Conservation (phyloP, 345 rosid species). For the Pistacia vera region DNA sequence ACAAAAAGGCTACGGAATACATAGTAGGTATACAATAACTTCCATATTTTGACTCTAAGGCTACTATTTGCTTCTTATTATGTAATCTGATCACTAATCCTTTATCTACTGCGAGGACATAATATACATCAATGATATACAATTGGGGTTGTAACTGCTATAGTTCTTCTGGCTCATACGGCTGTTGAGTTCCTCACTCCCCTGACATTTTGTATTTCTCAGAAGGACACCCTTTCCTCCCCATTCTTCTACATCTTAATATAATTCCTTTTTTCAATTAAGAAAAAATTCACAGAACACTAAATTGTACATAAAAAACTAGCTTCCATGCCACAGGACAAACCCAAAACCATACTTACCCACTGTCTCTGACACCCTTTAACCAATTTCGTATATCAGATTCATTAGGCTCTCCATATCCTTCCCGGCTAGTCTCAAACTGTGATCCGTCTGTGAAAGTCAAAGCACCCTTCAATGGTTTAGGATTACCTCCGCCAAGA, state of each 20-base stretch:
- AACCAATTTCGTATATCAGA: conserved; percentile 87
- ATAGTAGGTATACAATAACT: not conserved
- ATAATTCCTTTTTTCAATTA: not conserved
- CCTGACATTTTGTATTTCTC: not conserved
- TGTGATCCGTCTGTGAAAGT: conserved; percentile 69
- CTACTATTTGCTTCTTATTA: not conserved
- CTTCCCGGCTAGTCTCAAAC: conserved; percentile 58
- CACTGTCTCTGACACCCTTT: conserved; percentile 95
- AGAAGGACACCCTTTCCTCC: not conserved
- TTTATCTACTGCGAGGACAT: not conserved
- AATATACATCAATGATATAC: not conserved
- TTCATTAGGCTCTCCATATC: conserved; percentile 66
- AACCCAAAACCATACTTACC: conserved; percentile 53
- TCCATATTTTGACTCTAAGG: no score
- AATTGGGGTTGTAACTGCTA: not conserved
- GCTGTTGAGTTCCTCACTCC: no score
- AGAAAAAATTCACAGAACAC: not conserved
- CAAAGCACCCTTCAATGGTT: conserved; percentile 56
- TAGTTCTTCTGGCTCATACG: no score
- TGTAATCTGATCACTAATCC: not conserved
- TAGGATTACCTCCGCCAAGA: conserved; percentile 77
- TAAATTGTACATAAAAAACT: not conserved
- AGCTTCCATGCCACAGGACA: conserved; percentile 7
- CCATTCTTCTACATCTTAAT: not conserved
- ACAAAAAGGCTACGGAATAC: not conserved